Evolutionary conservation across 768 basidiomycete genomes (phyloP), one percentile per base, ranked within the genome.

Genomic region (Termitomyces sp.): DNA sequence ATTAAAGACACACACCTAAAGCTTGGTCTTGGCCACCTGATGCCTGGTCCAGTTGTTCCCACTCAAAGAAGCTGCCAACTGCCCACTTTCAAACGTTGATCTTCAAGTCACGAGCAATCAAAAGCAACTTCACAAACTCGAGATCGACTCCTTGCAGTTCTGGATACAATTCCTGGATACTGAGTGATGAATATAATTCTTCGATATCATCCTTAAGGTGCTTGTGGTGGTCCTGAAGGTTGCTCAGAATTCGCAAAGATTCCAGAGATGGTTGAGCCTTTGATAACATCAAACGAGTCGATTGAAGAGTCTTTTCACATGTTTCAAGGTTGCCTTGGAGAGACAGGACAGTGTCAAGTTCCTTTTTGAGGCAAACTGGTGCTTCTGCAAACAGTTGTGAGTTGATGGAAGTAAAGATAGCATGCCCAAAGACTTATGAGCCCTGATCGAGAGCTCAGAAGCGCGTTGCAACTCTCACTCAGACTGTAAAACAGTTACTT

Each of bases 341-440:
- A 2, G 48, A 15, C 2, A 49, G 22, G 7, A 49, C 24, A 0
- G 5, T 16, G 7, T 49, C 15, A 2, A 49, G 48, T 15, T 49
- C 48, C 8, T 32, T 49, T 7, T 49, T 32, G 48, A 49, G 28
- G 28, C 15, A 3, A 18, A 49, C 61, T 1, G 73, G 73, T 0
- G 70, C 70, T 63, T 75, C 74, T 40, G 39, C 1, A 13, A 40
- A 40, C 5, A 16, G 16, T 40, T 40, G 0, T 13, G 1, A 12
- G 39, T 28, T 4, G 4, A 28, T 16, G 11, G 8, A n/a, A 20
- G 9, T 8, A 5, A n/a, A n/a, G 2, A 8, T 2, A 20, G 5
- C 20, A 9, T 2, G 7, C 3, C 8, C 4, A 7, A 44, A 20
- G 22, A 46, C 45, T 46, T 9, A 46, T 22, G 22, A 46, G 45